phyloP scores from a whole-genome alignment of 306 rosid species.

The Canavalia gladiata region DNA sequence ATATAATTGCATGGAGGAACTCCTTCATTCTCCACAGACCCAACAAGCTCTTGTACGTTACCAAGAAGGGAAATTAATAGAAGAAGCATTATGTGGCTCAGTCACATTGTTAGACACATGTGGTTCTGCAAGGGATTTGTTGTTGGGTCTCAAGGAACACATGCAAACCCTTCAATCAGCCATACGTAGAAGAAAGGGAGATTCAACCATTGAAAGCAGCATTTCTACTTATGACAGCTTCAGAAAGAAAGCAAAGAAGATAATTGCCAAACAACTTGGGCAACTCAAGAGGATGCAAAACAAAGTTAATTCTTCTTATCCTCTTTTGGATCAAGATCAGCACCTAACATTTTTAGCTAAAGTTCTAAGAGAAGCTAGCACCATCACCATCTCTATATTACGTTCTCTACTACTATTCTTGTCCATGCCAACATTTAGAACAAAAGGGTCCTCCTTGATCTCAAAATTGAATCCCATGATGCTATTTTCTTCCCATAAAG shows the following conservation, averaged over 20 bases:
- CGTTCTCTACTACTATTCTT: conserved; percentile 58
- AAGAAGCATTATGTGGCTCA: conserved; percentile 59
- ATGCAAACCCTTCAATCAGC: conserved; percentile 72
- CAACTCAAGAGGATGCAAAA: conserved; percentile 65
- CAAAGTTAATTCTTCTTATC: conserved; percentile 35
- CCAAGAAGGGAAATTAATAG: conserved; percentile 53
- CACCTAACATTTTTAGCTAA: conserved; percentile 42
- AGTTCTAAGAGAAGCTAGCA: conserved; percentile 65
- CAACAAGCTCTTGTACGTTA: conserved; percentile 65
- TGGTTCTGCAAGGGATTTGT: conserved; percentile 61
- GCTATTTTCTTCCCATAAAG: conserved; percentile 55
- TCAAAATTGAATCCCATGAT: conserved; percentile 57
- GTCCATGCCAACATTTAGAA: conserved; percentile 58
- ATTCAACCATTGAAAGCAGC: conserved; percentile 58
- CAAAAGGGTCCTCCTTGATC: conserved; percentile 62
- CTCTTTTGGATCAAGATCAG: conserved; percentile 53
- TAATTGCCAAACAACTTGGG: conserved; percentile 52
- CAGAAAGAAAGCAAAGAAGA: conserved; percentile 73
- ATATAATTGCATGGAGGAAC: conserved; percentile 68
- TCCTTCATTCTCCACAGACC: conserved; percentile 60
- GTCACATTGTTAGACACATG: conserved; percentile 74
- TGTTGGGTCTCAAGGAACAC: conserved; percentile 64
- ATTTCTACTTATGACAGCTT: conserved; percentile 62
- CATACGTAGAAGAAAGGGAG: conserved; percentile 64
- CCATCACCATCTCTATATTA: conserved; percentile 58